Base-by-base conservation (phyloP, 176 grass and related monocot genomes). In the Carex littledalei region DNA sequence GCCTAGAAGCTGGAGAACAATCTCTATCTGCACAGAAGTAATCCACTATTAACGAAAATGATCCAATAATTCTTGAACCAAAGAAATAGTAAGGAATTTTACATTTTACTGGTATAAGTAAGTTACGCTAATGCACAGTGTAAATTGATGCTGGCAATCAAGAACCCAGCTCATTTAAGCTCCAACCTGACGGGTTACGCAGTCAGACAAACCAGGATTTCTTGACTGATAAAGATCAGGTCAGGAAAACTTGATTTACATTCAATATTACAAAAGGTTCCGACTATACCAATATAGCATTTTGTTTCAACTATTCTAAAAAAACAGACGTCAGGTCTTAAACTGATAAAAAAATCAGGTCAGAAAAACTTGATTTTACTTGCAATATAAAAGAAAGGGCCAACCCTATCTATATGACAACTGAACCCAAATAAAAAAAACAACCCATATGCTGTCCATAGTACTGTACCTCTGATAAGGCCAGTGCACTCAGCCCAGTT, bases 1-100 rank as follows among this genome's bases (percentile, higher is more conserved):
- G 4, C 97, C 97, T 66, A 99, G 82, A 84, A 99, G 85, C 74
- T 99, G 91, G n/a, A 99, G 91, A 61, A 99, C 70, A 22, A 91
- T 96, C 83, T 99, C 97, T 91, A 99, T 82, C 97, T 99, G 89
- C 80, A 90, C 35, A 49, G 63, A 18, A 77, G 60, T 82, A 49
- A 26, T 83, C 52, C n/a, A 78, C 14, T 18, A 35, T 78, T 78
- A 57, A 57, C 74, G 8, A 57, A 55, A 34, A 8, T 26, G 32
- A 32, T 78, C 15, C 49, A 78, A 32, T 56, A 34, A 12, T 75
- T 75, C 52, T 57, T 10, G 24, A 57, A 26, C 20, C 47, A 50
- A 50, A 50, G 47, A 26, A 53, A 32, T 57, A 18, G 17, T 32
- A 78, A 26, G 34, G 16, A 35, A 39, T 26, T 47, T 37, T 49